phyloP scores from a whole-genome alignment of 345 rosid species.

The Lenwebbia sp. region DNA sequence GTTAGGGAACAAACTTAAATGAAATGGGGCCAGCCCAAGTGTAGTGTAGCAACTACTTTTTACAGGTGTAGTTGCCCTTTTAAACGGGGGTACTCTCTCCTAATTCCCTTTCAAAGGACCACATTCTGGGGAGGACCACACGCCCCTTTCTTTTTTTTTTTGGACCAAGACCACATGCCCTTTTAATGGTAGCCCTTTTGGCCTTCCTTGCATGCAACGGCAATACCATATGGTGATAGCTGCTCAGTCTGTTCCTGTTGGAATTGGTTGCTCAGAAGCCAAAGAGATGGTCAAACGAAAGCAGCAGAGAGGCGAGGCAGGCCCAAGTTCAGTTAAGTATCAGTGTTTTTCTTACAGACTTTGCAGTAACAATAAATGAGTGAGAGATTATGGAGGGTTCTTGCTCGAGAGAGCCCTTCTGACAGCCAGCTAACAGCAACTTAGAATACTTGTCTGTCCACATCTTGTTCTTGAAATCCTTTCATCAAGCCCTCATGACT shows the following conservation, averaged over 20 bases:
- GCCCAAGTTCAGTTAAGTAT: not conserved
- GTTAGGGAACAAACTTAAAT: not conserved
- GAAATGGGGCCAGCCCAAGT: not conserved
- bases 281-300: not conserved
- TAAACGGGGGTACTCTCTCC: not conserved
- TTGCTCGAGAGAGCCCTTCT: not conserved
- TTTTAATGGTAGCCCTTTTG: not conserved
- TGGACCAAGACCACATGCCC: not conserved
- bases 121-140: not conserved
- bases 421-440: not conserved
- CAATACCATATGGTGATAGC: not conserved
- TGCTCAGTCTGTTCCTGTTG: not conserved
- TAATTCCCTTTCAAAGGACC: not conserved
- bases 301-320: not conserved
- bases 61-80: not conserved
- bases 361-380: not conserved
- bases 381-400: not conserved
- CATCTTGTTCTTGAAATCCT: not conserved
- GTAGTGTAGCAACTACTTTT: not conserved
- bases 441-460: not conserved
- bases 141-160: too few species aligned
- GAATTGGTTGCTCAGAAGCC: not conserved
- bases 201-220: not conserved
- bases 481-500: not conserved
- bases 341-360: not conserved